Percentiles rank a stretch among this genome's conserved stretches.
Evolutionary conservation across 2,329 filamentous ascomycete genomes (phyloP).

Genomic region (Cordyceps tenuipes): DNA sequence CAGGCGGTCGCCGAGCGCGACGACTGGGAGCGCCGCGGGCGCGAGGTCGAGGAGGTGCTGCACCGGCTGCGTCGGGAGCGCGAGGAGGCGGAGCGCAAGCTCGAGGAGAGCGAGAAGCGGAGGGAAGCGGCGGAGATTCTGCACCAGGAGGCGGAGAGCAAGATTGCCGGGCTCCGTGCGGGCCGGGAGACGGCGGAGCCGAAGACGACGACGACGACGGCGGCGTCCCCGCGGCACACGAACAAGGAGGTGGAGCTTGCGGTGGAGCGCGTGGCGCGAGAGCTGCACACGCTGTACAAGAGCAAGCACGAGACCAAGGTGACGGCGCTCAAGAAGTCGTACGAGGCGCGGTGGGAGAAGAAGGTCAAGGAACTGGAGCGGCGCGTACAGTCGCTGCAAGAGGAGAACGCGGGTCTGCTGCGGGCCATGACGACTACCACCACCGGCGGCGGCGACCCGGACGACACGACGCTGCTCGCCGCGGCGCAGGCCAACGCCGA

Average conservation of each 20-base stretch:
- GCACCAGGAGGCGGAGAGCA: conserved; percentile 67
- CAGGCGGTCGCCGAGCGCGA: conserved; percentile 66
- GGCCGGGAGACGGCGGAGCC: conserved; percentile 39
- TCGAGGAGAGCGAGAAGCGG: conserved; percentile 69
- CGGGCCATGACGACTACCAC: conserved; percentile 30
- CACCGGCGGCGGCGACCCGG: conserved; percentile 56
- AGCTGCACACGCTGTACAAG: conserved; percentile 90
- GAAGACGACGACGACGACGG: not conserved
- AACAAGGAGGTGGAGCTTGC: conserved; percentile 68
- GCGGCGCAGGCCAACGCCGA: conserved; percentile 27
- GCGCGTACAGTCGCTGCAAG: conserved; percentile 58
- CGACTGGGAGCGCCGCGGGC: conserved; percentile 74
- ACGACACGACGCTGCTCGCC: conserved; percentile 31
- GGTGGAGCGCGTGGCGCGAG: conserved; percentile 85
- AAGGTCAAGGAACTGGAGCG: conserved; percentile 70
- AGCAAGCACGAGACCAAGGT: conserved; percentile 97
- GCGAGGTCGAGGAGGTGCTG: conserved; percentile 78
- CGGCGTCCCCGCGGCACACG: not conserved
- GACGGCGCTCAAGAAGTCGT: conserved; percentile 72
- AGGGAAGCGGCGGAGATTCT: conserved; percentile 66
- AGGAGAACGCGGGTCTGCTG: conserved; percentile 68
- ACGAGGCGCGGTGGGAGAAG: conserved; percentile 86
- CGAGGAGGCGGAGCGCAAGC: conserved; percentile 65
- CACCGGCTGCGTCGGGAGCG: conserved; percentile 74
- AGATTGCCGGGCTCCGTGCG: conserved; percentile 64